Evolutionary conservation across 306 rosid species (phyloP).

Genomic region (Quercus engelmannii): DNA sequence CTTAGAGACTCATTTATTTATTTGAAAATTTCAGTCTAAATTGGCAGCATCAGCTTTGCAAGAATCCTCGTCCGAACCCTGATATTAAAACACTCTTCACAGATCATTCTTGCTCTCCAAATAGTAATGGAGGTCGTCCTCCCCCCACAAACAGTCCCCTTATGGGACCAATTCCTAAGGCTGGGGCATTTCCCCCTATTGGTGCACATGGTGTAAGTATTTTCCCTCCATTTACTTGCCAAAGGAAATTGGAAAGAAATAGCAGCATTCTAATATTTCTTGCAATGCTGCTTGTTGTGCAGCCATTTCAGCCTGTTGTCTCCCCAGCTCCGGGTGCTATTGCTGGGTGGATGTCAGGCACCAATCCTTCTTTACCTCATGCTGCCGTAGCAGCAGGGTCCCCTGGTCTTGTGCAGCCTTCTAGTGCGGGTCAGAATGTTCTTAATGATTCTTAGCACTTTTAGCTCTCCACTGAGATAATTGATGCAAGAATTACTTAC

Average conservation of each 20-base stretch:
- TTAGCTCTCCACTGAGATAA: not conserved
- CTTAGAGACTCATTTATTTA: slow-evolving; percentile 2
- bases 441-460: not conserved
- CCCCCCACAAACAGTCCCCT: slow-evolving; percentile 43
- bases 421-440: slow-evolving; percentile 32
- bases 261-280: not conserved
- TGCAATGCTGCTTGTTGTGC: slow-evolving; percentile 5
- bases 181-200: slow-evolving; percentile 45
- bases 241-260: not conserved
- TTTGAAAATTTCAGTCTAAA: slow-evolving; percentile 31
- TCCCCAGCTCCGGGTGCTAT: slow-evolving; percentile 42
- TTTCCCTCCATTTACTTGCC: not conserved
- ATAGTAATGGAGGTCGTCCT: slow-evolving; percentile 39
- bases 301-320: slow-evolving; percentile 49
- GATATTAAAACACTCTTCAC: slow-evolving; percentile 45
- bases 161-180: slow-evolving; percentile 41
- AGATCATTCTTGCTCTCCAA: slow-evolving; percentile 46
- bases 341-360: slow-evolving; percentile 44
- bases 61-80: slow-evolving; percentile 49
- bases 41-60: slow-evolving; percentile 53
- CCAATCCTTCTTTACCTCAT: slow-evolving; percentile 36
- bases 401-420: slow-evolving; percentile 40
- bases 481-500: not conserved
- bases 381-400: slow-evolving; percentile 36
- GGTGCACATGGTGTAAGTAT: slow-evolving; percentile 47